Evolutionary conservation across 164 flowering plant species (phyloP), one percentile per base, ranked within the genome.

Genomic region (Amborella trichopoda): DNA sequence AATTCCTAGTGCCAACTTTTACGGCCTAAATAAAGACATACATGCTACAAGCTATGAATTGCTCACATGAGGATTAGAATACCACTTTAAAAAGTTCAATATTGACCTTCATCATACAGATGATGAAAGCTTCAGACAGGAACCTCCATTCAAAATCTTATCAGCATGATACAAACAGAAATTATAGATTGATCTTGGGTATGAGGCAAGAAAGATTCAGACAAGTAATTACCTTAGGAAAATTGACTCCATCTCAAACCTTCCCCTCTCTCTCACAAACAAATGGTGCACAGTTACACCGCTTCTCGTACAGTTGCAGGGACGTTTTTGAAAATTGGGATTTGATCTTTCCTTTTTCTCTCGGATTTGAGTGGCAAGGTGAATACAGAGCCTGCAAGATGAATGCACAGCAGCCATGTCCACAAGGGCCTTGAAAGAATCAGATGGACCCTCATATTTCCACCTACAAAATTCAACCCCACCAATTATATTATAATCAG

Each of bases 341-440:
- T 38, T 38, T 34, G 59, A 64, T 54, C 44, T 65, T 65, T 87
- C 95, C 58, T 91, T 95, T 52, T 67, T 54, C 50, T 80, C 86
- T 13, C 59, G 71, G 44, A 75, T 77, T 48, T 28, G 47, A 17
- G 99, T 80, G 10, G 99, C 99, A 43, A 91, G 65, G 68, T 67
- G 76, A 54, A 91, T 77, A 71, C 99, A 91, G 26, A 91, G 80
- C n/a, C 99, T 93, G 65, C 99, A 91, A 5, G 99, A 91, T 8
- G 99, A 91, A 49, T 91, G 99, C 13, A 91, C 96, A 13, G 96
- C 94, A 13, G 99, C 94, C 99, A 91, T 87, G 66, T 91, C 96
- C 59, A 91, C 82, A 23, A 91, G 81, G 20, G 99, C 96, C 71
- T 87, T 91, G 74, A 91, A 91, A 36, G 95, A 80, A 69, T 88